Percentiles rank a stretch among this genome's conserved stretches.
These are phyloP conservation scores for Eimeria sp. DNA, from an alignment of 169 alveolate genomes.

Conservation along the genomic window DNA sequence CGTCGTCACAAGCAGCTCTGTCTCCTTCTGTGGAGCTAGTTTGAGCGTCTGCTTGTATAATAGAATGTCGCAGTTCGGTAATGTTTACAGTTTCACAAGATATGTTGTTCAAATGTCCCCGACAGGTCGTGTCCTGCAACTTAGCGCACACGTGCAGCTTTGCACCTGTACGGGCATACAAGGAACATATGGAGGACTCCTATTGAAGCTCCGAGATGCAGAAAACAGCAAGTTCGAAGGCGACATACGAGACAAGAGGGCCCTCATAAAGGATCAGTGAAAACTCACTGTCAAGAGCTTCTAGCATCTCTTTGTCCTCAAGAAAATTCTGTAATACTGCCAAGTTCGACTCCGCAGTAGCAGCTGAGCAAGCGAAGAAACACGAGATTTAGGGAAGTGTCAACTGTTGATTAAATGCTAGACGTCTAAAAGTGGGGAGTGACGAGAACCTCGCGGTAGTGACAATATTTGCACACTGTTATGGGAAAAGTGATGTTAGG, in stretches of 20 bases:
- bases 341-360: constrained; percentile 53
- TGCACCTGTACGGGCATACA: background rate
- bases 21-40: constrained; percentile 49
- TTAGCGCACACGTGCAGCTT: constrained; percentile 52
- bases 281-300: constrained; percentile 36
- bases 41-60: background rate
- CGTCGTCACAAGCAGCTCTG: constrained; percentile 26
- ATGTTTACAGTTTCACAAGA: constrained; percentile 21
- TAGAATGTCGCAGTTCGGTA: background rate
- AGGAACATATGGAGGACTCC: background rate
- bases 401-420: background rate
- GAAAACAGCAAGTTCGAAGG: background rate
- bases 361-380: constrained; percentile 28
- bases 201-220: background rate
- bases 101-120: background rate
- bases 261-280: background rate
- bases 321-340: background rate
- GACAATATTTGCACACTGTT: background rate
- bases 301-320: constrained; percentile 14
- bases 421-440: background rate
- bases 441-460: background rate
- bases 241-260: background rate
- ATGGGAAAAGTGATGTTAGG: background rate
- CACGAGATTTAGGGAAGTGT: background rate
- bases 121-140: constrained; percentile 23